Percentiles rank a stretch among this genome's conserved stretches.
Evolutionary conservation across 495 filamentous ascomycete species (phyloP).

Genomic region (Astrocystis sublimbata): DNA sequence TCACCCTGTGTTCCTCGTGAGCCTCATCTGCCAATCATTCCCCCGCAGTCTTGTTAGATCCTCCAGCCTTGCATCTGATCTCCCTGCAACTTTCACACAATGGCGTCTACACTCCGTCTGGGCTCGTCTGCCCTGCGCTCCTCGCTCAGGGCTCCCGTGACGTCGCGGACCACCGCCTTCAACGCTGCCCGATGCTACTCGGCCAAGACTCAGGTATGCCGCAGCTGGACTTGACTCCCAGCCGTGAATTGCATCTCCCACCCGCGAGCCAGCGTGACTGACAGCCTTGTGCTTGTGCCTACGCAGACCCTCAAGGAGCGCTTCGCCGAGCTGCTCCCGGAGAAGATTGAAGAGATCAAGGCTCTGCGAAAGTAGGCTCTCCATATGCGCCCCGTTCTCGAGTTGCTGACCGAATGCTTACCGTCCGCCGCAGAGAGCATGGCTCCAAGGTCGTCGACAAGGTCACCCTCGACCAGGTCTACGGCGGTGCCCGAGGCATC

Average conservation of each 20-base stretch:
- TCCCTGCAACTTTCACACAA: slow-evolving; percentile 45
- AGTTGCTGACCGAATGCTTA: slow-evolving; percentile 20
- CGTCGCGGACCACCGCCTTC: slow-evolving; percentile 68
- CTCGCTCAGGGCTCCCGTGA: slow-evolving; percentile 61
- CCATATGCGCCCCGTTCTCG: slow-evolving; percentile 18
- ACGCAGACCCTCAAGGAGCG: slow-evolving; percentile 92
- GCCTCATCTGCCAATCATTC: slow-evolving; percentile 27
- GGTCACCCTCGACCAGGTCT: slow-evolving; percentile 98
- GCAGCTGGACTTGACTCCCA: slow-evolving; percentile 19
- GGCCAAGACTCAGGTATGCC: slow-evolving; percentile 78
- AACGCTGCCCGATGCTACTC: slow-evolving; percentile 88
- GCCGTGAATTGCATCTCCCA: not conserved
- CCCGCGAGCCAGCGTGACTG: not conserved
- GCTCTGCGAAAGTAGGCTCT: slow-evolving; percentile 81
- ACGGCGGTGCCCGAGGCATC: slow-evolving; percentile 98
- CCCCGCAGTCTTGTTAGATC: slow-evolving; percentile 25
- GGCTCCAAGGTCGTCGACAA: slow-evolving; percentile 94
- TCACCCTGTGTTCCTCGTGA: slow-evolving; percentile 24
- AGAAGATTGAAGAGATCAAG: slow-evolving; percentile 99
- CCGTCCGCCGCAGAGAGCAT: slow-evolving; percentile 65
- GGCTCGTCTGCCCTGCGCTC: slow-evolving; percentile 73
- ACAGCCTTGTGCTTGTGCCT: slow-evolving; percentile 17
- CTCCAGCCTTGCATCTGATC: slow-evolving; percentile 25
- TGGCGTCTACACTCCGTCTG: slow-evolving; percentile 79
- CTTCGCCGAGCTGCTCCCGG: slow-evolving; percentile 92